A percentile compares a stretch with the other conserved stretches of the same genome.
Evolutionary conservation across 2,329 filamentous ascomycete species (phyloP).

Genomic region (Ascochyta koolunga): DNA sequence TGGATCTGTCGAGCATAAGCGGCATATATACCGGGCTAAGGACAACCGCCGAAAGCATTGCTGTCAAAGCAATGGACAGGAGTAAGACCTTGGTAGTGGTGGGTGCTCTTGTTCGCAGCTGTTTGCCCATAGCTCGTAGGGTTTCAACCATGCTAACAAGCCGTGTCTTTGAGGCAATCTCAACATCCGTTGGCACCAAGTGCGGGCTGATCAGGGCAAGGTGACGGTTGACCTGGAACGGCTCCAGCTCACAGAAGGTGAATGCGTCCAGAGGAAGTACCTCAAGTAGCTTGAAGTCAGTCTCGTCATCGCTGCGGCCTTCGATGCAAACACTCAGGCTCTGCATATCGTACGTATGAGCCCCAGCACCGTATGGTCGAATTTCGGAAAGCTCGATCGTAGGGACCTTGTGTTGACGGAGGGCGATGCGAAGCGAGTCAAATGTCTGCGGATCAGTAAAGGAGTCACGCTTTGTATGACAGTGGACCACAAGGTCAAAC

Average conservation of each 20-base stretch:
- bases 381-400: slow-evolving; percentile 40
- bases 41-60: slow-evolving; percentile 24
- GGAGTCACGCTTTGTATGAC: slow-evolving; percentile 25
- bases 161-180: slow-evolving; percentile 1
- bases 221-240: slow-evolving; percentile 48
- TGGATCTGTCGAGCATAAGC: slow-evolving; percentile 12
- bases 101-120: slow-evolving; percentile 10
- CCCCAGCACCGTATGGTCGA: slow-evolving; percentile 33
- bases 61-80: slow-evolving; percentile 23
- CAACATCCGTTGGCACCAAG: slow-evolving; percentile 14
- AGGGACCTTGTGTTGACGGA: slow-evolving; percentile 33
- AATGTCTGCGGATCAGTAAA: slow-evolving; percentile 23
- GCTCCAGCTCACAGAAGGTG: slow-evolving; percentile 41
- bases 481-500: slow-evolving; percentile 44
- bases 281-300: slow-evolving; percentile 37
- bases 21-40: slow-evolving; percentile 21
- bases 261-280: slow-evolving; percentile 42
- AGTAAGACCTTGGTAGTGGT: slow-evolving; percentile 4
- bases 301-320: slow-evolving; percentile 27
- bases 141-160: slow-evolving; percentile 9
- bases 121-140: slow-evolving; percentile 16
- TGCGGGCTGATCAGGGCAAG: slow-evolving; percentile 41
- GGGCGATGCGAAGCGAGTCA: slow-evolving; percentile 30
- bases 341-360: slow-evolving; percentile 24
- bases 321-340: slow-evolving; percentile 42